phyloP scores from a whole-genome alignment of 768 basidiomycete species.

The Daedaleopsis nitida region DNA sequence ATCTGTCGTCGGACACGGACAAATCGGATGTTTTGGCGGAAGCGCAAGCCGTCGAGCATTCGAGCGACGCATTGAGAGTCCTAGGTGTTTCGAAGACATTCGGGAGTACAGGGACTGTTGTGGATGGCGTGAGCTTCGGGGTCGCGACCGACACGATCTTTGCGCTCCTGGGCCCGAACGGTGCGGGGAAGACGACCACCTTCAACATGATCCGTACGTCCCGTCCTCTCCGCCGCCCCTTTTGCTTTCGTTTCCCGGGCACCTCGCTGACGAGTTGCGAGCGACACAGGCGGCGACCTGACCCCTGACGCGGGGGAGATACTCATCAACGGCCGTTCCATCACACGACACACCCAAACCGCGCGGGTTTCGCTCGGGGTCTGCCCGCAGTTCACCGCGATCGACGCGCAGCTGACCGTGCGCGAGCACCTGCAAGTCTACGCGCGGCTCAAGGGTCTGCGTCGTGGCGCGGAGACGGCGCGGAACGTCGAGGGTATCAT shows the following conservation, averaged over 20 bases:
- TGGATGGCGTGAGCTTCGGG: conserved; percentile 73
- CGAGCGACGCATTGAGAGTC: conserved; percentile 62
- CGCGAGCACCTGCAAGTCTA: conserved; percentile 75
- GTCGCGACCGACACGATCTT: conserved; percentile 66
- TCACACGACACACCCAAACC: conserved; percentile 57
- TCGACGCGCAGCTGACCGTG: conserved; percentile 76
- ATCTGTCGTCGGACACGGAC: background rate
- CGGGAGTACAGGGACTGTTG: conserved; percentile 45
- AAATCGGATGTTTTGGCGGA: conserved; percentile 56
- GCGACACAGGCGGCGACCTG: background rate
- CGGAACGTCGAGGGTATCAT: conserved; percentile 60
- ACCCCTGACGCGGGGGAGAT: conserved; percentile 58
- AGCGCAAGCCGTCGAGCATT: conserved; percentile 45
- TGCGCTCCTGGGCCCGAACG: conserved; percentile 78
- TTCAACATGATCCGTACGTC: conserved; percentile 78
- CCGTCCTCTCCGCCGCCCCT: background rate
- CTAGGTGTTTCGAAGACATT: conserved; percentile 65
- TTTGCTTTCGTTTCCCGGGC: background rate
- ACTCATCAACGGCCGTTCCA: conserved; percentile 64
- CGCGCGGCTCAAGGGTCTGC: conserved; percentile 72
- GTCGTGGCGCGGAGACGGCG: conserved; percentile 48
- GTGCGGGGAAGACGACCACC: conserved; percentile 81
- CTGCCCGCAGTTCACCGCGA: conserved; percentile 84
- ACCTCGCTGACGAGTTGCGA: background rate
- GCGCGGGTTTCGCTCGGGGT: conserved; percentile 76